A percentile compares a stretch with the other conserved stretches of the same genome.
These are phyloP conservation scores for Ceratobasidium sp. DNA, from an alignment of 1,284 basidiomycete genomes.

Conservation along the genomic window DNA sequence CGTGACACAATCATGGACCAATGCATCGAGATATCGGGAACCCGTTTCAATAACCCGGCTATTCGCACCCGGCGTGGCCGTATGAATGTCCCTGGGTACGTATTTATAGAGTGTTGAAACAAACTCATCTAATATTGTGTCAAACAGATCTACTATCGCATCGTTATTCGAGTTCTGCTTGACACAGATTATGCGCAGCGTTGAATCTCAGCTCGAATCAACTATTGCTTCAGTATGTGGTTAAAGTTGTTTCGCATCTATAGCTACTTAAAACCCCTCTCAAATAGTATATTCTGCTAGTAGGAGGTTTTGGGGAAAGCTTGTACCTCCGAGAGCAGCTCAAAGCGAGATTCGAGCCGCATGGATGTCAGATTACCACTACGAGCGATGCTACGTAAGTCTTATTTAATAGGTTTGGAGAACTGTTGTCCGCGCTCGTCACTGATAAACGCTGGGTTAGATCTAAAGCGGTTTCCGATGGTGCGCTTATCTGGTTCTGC, in stretches of 20 bases:
- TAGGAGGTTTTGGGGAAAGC: conserved; percentile 31
- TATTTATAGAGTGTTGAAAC: background rate
- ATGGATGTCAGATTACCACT: background rate
- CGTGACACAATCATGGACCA: background rate
- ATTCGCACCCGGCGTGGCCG: conserved; percentile 14
- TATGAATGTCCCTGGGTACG: conserved; percentile 21
- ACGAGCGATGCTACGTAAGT: background rate
- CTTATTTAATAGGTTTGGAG: no score
- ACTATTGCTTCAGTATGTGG: background rate
- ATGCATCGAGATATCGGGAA: background rate
- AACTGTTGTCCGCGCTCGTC: background rate
- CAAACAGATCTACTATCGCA: background rate
- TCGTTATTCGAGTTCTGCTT: background rate
- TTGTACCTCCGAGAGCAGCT: background rate
- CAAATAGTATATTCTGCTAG: conserved; percentile 13
- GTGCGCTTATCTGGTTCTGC: conserved; percentile 6
- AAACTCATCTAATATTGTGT: background rate
- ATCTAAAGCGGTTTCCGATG: conserved; percentile 25
- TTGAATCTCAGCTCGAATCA: background rate
- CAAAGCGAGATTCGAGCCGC: background rate
- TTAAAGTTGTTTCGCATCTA: background rate
- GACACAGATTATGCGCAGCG: background rate
- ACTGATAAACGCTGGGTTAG: background rate
- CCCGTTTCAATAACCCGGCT: conserved; percentile 13
- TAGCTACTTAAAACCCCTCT: background rate